These are phyloP conservation scores for Exophiala mesophila DNA, from an alignment of 2,329 filamentous ascomycete genomes.

Conservation along the genomic window DNA sequence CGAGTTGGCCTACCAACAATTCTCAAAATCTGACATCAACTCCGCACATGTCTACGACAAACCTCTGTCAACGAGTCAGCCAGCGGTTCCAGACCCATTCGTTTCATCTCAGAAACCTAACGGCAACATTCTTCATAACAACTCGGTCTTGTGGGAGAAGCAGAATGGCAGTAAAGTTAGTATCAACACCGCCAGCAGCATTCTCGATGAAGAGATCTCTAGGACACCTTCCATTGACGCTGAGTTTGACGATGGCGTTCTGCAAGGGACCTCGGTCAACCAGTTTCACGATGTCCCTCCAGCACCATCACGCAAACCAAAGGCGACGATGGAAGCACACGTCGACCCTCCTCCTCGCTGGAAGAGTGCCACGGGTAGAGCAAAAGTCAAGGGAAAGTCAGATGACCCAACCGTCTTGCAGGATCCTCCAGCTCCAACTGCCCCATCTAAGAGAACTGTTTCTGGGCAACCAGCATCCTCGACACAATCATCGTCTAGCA, in stretches of 20 bases:
- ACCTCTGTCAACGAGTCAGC: constrained; percentile 32
- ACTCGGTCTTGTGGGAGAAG: constrained; percentile 46
- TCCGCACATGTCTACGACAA: constrained; percentile 32
- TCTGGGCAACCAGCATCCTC: constrained; percentile 66
- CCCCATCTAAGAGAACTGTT: constrained; percentile 68
- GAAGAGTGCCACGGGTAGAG: constrained; percentile 48
- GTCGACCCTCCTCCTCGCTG: constrained; percentile 61
- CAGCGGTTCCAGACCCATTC: constrained; percentile 41
- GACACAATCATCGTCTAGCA: constrained; percentile 47
- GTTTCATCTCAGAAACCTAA: constrained; percentile 34
- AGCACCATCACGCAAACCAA: constrained; percentile 46
- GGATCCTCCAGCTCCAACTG: constrained; percentile 42
- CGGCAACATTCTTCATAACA: constrained; percentile 32
- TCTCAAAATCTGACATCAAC: constrained; percentile 29
- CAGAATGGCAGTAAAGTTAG: constrained; percentile 44
- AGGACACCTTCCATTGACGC: constrained; percentile 19
- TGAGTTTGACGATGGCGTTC: constrained; percentile 20
- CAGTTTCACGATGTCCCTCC: constrained; percentile 39
- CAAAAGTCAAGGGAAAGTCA: constrained; percentile 37
- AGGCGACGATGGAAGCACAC: constrained; percentile 49
- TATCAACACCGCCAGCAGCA: constrained; percentile 27
- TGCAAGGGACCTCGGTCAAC: constrained; percentile 19
- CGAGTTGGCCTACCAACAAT: constrained; percentile 20
- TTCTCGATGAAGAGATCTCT: constrained; percentile 22
- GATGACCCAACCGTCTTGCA: constrained; percentile 37